Conservation (phyloP, 495 filamentous ascomycete genomes). For the Aspergillus heteromorphus region DNA sequence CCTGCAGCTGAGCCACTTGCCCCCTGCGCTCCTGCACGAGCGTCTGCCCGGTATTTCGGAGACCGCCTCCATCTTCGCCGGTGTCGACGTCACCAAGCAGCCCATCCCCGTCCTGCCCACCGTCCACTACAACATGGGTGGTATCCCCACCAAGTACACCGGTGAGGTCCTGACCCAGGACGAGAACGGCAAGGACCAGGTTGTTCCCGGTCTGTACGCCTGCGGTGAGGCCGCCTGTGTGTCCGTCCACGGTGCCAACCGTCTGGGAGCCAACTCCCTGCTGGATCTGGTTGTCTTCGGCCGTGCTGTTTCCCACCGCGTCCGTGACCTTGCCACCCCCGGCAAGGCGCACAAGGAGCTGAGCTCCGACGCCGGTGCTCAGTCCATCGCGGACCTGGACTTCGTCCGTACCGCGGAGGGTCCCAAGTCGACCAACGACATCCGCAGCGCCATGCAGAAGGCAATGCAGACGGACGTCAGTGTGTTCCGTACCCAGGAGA, state of each 20-base stretch:
- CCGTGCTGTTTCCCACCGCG: conserved; percentile 90
- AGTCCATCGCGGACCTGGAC: conserved; percentile 83
- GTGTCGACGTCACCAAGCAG: conserved; percentile 93
- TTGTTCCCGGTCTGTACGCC: conserved; percentile 91
- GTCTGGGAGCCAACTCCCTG: conserved; percentile 95
- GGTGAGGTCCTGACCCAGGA: conserved; percentile 90
- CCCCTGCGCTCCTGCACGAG: conserved; percentile 84
- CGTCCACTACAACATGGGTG: conserved; percentile 99
- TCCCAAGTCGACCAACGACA: conserved; percentile 77
- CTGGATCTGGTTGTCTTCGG: conserved; percentile 96
- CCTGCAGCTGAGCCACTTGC: conserved; percentile 92
- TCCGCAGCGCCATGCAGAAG: conserved; percentile 93
- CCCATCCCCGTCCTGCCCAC: conserved; percentile 96
- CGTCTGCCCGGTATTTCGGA: conserved; percentile 97
- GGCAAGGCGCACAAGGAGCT: conserved; percentile 71
- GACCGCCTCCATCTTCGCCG: conserved; percentile 92
- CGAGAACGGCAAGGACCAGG: conserved; percentile 76
- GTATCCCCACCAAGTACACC: conserved; percentile 94
- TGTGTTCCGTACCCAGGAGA: conserved; percentile 94
- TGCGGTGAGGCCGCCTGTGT: conserved; percentile 97
- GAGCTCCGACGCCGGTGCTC: conserved; percentile 75
- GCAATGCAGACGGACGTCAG: conserved; percentile 95
- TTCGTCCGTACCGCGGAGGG: conserved; percentile 75
- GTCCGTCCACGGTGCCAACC: conserved; percentile 96
- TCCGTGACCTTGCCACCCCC: conserved; percentile 82